Evolutionary conservation across 768 basidiomycete genomes (phyloP).

Genomic region (Boletus sensibilis): DNA sequence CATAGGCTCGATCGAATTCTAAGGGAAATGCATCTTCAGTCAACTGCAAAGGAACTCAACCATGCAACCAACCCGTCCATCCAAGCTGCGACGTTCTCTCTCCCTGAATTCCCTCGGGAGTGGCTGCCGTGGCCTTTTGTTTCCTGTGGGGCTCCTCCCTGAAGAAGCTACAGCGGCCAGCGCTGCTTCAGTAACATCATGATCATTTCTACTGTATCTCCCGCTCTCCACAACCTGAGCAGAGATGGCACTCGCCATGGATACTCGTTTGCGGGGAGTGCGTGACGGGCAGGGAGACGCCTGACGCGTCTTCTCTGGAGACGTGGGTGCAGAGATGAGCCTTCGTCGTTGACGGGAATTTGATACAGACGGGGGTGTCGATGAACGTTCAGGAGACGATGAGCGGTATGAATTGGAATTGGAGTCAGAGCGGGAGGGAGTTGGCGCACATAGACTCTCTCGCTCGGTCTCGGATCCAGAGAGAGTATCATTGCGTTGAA

Average conservation of each 20-base stretch:
- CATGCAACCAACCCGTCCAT: constrained; percentile 40
- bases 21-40: constrained; percentile 3
- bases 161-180: constrained; percentile 60
- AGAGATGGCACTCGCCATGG: constrained; percentile 36
- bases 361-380: constrained; percentile 37
- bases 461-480: constrained; percentile 86
- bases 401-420: constrained; percentile 34
- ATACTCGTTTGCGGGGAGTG: constrained; percentile 44
- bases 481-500: constrained; percentile 37
- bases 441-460: constrained; percentile 45
- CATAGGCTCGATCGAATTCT: constrained; percentile 39
- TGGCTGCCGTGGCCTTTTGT: constrained; percentile 46
- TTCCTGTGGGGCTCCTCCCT: constrained; percentile 47
- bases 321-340: constrained; percentile 49
- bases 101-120: constrained; percentile 51
- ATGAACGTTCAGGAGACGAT: constrained; percentile 38
- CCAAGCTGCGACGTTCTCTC: constrained; percentile 35
- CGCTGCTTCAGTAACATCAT: constrained; percentile 54
- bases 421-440: constrained; percentile 33
- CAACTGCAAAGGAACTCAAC: background rate
- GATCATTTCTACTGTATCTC: constrained; percentile 22
- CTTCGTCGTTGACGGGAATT: constrained; percentile 36
- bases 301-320: constrained; percentile 40
- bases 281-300: constrained; percentile 41
- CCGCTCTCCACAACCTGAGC: constrained; percentile 24